Conservation (phyloP, 2,329 filamentous ascomycete species). For the Diaporthe helianthi region DNA sequence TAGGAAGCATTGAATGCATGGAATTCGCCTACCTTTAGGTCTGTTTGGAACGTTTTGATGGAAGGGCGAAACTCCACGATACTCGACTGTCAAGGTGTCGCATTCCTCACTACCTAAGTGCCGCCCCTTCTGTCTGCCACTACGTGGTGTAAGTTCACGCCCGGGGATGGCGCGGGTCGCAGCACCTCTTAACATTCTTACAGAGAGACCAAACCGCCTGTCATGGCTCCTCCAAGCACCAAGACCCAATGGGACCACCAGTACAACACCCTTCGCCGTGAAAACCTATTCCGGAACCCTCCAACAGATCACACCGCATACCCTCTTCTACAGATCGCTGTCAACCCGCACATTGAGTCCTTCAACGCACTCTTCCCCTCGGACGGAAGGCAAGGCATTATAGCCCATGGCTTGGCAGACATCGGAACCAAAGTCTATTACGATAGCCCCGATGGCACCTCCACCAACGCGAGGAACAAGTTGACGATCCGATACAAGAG, state of each 20-base stretch:
- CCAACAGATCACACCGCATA: conserved; percentile 89
- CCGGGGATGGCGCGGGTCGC: neutral
- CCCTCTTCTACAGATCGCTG: conserved; percentile 82
- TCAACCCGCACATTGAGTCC: conserved; percentile 91
- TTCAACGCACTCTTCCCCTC: conserved; percentile 89
- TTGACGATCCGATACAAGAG: conserved; percentile 81
- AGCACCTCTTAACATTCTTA: conserved; percentile 5
- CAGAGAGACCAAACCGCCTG: conserved; percentile 22
- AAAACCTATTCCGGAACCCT: conserved; percentile 87
- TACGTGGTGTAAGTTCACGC: conserved; percentile 24
- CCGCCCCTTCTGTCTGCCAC: conserved; percentile 18
- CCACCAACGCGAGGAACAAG: conserved; percentile 70
- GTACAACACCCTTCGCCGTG: conserved; percentile 84
- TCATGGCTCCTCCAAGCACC: conserved; percentile 63
- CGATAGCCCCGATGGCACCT: conserved; percentile 75
- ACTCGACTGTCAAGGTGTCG: neutral
- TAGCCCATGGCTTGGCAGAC: conserved; percentile 81
- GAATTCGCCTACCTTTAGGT: neutral
- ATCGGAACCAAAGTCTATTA: conserved; percentile 90
- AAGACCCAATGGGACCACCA: conserved; percentile 81
- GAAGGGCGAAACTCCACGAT: neutral
- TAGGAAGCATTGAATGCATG: conserved; percentile 1
- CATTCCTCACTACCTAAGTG: neutral
- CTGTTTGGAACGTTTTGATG: neutral
- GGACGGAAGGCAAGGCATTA: conserved; percentile 63